These are phyloP conservation scores for Salix dunnii DNA, from an alignment of 345 rosid genomes.

Conservation along the genomic window DNA sequence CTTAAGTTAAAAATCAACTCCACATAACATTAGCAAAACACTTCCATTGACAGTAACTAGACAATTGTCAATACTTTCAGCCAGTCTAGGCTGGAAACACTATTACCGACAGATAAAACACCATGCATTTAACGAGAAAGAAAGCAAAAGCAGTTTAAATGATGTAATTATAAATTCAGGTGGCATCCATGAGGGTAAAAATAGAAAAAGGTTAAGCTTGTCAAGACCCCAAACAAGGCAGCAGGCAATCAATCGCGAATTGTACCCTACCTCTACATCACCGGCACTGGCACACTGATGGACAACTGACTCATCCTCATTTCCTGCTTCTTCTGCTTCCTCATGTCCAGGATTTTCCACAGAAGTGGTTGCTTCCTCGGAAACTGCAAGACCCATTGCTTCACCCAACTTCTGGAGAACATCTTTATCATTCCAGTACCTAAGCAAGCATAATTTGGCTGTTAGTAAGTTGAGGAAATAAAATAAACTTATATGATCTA, in stretches of 20 bases:
- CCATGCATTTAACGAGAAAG: background rate
- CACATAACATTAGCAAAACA: too few species aligned
- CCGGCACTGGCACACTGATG: constrained; percentile 91
- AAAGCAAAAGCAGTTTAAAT: background rate
- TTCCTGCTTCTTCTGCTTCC: constrained; percentile 64
- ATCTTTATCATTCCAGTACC: constrained; percentile 96
- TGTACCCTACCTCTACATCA: constrained; percentile 75
- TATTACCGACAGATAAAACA: too few species aligned
- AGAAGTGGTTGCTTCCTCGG: constrained; percentile 62
- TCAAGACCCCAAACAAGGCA: background rate
- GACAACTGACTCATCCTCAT: constrained; percentile 88
- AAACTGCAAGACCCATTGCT: constrained; percentile 90
- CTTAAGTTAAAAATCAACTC: too few species aligned
- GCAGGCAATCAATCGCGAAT: background rate
- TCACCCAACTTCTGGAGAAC: constrained; percentile 90
- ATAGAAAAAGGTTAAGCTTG: background rate
- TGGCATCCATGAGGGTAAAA: background rate
- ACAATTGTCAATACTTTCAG: too few species aligned
- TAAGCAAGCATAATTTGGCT: constrained; percentile 21
- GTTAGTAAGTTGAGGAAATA: constrained; percentile 1
- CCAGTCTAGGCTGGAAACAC: too few species aligned
- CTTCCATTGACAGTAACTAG: too few species aligned
- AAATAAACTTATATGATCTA: constrained; percentile 2
- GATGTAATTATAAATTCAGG: background rate
- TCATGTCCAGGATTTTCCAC: constrained; percentile 51